Evolutionary conservation across 768 basidiomycete genomes (phyloP), one percentile per base, ranked within the genome.

Genomic region (Hericium rajendrae): DNA sequence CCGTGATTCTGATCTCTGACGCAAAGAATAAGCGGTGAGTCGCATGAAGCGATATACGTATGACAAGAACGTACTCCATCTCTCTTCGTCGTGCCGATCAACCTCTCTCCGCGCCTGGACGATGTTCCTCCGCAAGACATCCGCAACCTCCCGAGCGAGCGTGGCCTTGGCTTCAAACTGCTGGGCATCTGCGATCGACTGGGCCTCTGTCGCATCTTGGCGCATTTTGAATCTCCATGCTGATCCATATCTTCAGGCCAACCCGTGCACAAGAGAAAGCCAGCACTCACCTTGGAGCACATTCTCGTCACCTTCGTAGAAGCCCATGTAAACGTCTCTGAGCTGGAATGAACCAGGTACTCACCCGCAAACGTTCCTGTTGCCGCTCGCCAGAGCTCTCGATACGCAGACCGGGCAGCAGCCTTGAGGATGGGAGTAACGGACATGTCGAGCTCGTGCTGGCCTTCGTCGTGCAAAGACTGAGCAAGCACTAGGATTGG

Each of bases 171-270:
- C 75, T 62, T 80, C 73, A 53, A 84, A 82, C 12, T 71, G 68
- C 38, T 69, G 69, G 5, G 78, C 68, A 59, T 85, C 79, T 3
- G 77, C 67, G 49, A 75, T 69, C 37, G 72, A 62, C 8, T 69
- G 70, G 28, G 71, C 71, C 15, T 72, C 72, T 22, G 78, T 22
- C 26, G 81, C 78, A 57, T 88, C 86, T 11, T 71, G 69, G 46
- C 87, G 77, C 66, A 91, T 83, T 69, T 90, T 88, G 15, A 68
- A 38, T 22, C 80, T 78, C 67, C 91, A 93, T n/a, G 87, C 91
- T 92, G 60, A 32, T 9, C 6, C 32, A 32, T 32, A 32, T 32
- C 6, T 32, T 32, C 1, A 32, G 8, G 6, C 32, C 4, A 10
- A 56, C 43, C 6, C 28, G 38, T 54, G 66, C 26, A 67, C 55